Evolutionary conservation across 176 grass and related monocot species (phyloP).

Genomic region (Oryza australiensis): DNA sequence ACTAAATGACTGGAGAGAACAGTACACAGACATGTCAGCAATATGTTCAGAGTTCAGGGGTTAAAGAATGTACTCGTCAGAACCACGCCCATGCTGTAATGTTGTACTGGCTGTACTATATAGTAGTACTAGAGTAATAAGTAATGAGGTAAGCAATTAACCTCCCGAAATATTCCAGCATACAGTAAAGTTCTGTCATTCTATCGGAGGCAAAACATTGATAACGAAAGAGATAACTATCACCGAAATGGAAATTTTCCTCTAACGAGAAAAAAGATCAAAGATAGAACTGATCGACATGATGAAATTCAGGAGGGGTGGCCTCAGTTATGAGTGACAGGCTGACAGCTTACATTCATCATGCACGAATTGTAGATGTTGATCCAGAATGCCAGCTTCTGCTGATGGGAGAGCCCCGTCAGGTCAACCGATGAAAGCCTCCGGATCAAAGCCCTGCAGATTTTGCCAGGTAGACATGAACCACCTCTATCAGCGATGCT

Average conservation of each 20-base stretch:
- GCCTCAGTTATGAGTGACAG: not conserved
- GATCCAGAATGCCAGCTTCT: slow-evolving; percentile 99
- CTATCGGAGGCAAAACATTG: not conserved
- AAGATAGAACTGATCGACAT: not conserved
- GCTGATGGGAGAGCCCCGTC: slow-evolving; percentile 72
- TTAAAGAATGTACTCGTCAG: slow-evolving; percentile 34
- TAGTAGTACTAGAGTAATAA: not conserved
- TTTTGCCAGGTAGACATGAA: slow-evolving; percentile 34
- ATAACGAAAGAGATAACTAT: not conserved
- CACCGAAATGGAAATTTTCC: not conserved
- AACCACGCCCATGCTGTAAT: slow-evolving; percentile 17
- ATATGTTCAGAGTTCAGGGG: slow-evolving; percentile 17
- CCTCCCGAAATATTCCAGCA: slow-evolving; percentile 16
- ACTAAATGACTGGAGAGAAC: not conserved
- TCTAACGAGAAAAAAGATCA: not conserved
- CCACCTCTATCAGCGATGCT: slow-evolving; percentile 3
- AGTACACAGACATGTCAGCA: slow-evolving; percentile 31
- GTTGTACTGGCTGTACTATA: not conserved
- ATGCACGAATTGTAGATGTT: slow-evolving; percentile 96
- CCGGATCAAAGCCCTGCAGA: slow-evolving; percentile 66
- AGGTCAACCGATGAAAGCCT: slow-evolving; percentile 67
- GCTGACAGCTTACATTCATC: slow-evolving; percentile 86
- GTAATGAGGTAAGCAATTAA: not conserved
- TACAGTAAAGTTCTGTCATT: not conserved
- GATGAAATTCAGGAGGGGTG: not conserved